Conservation (phyloP, 2,329 filamentous ascomycete genomes). For the Arthrobotrys conoides region DNA sequence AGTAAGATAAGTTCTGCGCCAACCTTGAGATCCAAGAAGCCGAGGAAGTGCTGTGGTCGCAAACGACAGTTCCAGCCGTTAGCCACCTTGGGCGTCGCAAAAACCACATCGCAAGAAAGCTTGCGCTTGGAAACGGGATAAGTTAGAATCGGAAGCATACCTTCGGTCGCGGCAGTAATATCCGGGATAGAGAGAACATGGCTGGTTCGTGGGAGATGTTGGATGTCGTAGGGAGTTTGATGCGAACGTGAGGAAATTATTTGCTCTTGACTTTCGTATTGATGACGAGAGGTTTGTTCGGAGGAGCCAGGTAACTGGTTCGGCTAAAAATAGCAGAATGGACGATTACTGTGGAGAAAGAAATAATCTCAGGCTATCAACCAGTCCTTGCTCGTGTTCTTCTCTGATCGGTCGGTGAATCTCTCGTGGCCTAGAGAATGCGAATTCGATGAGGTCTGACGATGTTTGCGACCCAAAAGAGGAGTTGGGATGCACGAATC, state of each 20-base stretch:
- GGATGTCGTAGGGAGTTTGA: not conserved
- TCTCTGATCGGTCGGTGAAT: not conserved
- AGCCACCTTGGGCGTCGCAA: conserved; percentile 29
- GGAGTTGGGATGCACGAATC: not conserved
- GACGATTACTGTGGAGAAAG: conserved; percentile 18
- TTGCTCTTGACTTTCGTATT: conserved; percentile 5
- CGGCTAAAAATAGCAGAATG: conserved; percentile 56
- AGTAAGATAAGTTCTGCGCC: conserved; percentile 88
- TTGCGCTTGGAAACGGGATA: not conserved
- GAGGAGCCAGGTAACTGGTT: conserved; percentile 22
- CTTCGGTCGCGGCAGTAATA: conserved; percentile 61
- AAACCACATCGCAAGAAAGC: conserved; percentile 15
- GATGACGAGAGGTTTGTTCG: conserved; percentile 35
- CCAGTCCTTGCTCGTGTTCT: not conserved
- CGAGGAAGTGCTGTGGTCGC: conserved; percentile 79
- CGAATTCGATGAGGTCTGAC: conserved; percentile 1
- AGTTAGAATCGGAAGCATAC: conserved; percentile 28
- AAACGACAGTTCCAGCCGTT: conserved; percentile 52
- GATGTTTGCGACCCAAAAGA: not conserved
- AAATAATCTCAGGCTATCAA: conserved; percentile 30
- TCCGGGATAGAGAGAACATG: conserved; percentile 56
- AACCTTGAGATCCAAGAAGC: conserved; percentile 86
- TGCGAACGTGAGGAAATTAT: conserved; percentile 9
- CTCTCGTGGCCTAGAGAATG: conserved; percentile 21
- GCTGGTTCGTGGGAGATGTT: conserved; percentile 25